Percentiles rank a stretch among this genome's conserved stretches.
Conservation (phyloP, 2,329 filamentous ascomycete species). For the Orbilia quercus region DNA sequence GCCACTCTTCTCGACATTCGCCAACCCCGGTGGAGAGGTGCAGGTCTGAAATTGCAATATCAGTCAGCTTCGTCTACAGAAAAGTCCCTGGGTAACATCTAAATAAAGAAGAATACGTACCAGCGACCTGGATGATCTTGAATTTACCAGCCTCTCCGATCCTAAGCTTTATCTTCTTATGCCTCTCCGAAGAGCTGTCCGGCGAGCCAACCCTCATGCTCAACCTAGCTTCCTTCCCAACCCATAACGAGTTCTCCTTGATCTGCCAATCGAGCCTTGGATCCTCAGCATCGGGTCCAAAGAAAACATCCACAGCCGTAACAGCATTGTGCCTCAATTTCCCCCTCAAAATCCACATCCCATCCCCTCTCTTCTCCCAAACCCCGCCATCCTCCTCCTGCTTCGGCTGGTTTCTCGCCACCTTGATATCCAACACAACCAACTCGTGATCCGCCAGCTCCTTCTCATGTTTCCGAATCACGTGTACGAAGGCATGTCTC, state of each 20-base stretch:
- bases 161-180: conserved; percentile 77
- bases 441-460: conserved; percentile 78
- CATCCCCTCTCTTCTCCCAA: conserved; percentile 82
- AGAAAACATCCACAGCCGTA: conserved; percentile 85
- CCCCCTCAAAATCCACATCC: conserved; percentile 84
- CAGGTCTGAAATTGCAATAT: conserved; percentile 69
- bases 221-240: conserved; percentile 66
- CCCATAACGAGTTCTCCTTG: conserved; percentile 66
- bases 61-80: conserved; percentile 2
- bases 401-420: conserved; percentile 77
- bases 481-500: conserved; percentile 80
- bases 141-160: conserved; percentile 91
- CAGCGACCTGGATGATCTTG: conserved; percentile 94
- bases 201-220: conserved; percentile 80
- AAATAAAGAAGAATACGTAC: conserved; percentile 30
- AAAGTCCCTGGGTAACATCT: background rate
- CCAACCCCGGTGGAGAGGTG: conserved; percentile 93
- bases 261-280: conserved; percentile 87
- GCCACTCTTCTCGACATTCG: conserved; percentile 84
- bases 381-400: conserved; percentile 67
- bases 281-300: conserved; percentile 90
- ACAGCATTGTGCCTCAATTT: conserved; percentile 69
- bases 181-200: conserved; percentile 64
- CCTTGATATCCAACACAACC: conserved; percentile 81
- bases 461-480: conserved; percentile 86